A percentile compares a stretch with the other conserved stretches of the same genome.
These are phyloP conservation scores for Anaeromyces robustus DNA, from an alignment of 192 early-diverging fungal genomes.

Conservation along the genomic window DNA sequence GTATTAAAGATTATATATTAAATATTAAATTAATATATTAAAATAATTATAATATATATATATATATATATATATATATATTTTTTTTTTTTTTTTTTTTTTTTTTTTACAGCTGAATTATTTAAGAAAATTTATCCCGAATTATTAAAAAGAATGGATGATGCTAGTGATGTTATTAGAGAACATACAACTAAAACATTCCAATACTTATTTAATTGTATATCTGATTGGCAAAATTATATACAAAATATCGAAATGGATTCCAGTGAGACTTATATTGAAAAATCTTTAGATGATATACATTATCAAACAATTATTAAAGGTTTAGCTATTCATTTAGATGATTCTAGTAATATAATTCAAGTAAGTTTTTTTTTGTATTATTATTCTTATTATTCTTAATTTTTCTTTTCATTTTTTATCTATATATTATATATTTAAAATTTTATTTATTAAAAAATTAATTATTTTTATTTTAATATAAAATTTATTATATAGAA, in stretches of 20 bases:
- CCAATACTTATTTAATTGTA: conserved; percentile 10
- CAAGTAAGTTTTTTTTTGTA: conserved; percentile 10
- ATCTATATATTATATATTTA: no score
- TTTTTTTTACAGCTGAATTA: neutral
- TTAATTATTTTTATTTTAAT: no score
- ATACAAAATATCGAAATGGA: neutral
- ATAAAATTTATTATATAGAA: no score
- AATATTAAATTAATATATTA: no score
- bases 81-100: neutral
- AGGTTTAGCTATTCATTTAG: conserved; percentile 33
- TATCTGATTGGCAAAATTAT: conserved; percentile 7
- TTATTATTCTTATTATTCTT: no score
- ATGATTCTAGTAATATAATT: conserved; percentile 25
- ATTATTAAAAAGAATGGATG: conserved; percentile 36
- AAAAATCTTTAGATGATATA: conserved; percentile 23
- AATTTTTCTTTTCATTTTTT: no score
- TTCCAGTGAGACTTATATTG: conserved; percentile 8
- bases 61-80: no score
- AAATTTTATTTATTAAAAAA: no score
- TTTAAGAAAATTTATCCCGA: conserved; percentile 34
- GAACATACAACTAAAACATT: conserved; percentile 10
- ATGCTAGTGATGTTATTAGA: conserved; percentile 29
- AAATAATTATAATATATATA: no score
- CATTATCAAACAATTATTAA: conserved; percentile 33
- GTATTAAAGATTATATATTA: no score